Evolutionary conservation across 176 grass and related monocot genomes (phyloP), one percentile per base, ranked within the genome.

Genomic region (Neostapfia colusana): DNA sequence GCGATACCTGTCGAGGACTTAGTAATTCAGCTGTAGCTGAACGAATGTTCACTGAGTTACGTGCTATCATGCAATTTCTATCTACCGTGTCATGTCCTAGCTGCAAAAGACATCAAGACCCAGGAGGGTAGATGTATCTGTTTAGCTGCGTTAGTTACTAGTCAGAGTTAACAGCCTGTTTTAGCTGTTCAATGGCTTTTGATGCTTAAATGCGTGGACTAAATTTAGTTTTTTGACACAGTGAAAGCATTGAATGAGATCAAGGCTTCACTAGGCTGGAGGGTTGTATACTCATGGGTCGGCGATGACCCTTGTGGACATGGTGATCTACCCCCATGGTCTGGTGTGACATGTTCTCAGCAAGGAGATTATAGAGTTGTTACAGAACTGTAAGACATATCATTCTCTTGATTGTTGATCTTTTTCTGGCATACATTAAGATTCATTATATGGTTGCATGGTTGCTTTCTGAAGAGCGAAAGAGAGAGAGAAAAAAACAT

Each of bases 161-260:
- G 11, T 82, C 28, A 28, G 48, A 77, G 26, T 78, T 55, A 43
- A 18, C 38, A 14, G 25, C 0, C 0, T 56, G 28, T 5, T 0
- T 64, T 24, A 73, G 25, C 51, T 43, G 17, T 59, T 76, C 23
- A 36, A 20, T 76, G 35, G 15, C 49, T 71, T 17, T 81, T 1
- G 12, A 17, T 27, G 15, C 35, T 39, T 80, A 13, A 67, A 23
- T 34, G 20, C 23, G 44, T 4, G 1, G 75, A 59, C 74, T 70
- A 35, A 85, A 42, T 17, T 40, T 65, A 43, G 26, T 49, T 83
- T 82, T 75, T 13, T 62, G 56, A n/a, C 86, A 82, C 86, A 99
- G 95, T 99, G 74, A 99, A 99, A 92, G 95, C 95, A 25, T 75
- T 99, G 77, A 95, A 99, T 75, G 95, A 99, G 76, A 92, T 99